phyloP scores from a whole-genome alignment of 768 basidiomycete species.

The Epithele typhae region DNA sequence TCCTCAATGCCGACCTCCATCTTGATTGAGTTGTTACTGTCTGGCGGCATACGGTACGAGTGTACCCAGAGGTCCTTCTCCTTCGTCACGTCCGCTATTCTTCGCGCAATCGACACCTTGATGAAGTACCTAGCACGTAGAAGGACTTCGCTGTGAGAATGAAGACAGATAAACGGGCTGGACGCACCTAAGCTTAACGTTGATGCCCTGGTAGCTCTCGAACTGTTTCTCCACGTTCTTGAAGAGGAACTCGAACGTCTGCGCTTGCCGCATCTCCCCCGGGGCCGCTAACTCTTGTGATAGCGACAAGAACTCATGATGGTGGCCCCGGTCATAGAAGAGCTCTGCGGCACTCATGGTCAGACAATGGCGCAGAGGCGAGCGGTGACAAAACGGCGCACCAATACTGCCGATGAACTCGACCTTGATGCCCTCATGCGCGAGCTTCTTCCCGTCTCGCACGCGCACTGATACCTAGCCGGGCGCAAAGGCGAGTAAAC shows the following conservation, averaged over 20 bases:
- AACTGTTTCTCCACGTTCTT: constrained; percentile 99
- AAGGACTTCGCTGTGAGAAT: neutral
- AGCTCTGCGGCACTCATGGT: constrained; percentile 45
- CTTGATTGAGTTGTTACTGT: constrained; percentile 97
- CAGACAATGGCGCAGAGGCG: too few relatives aligned
- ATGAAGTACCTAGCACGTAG: constrained; percentile 71
- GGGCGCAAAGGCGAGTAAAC: neutral
- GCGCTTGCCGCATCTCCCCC: constrained; percentile 95
- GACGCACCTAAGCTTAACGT: constrained; percentile 89
- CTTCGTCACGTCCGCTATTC: constrained; percentile 91
- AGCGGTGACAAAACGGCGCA: too few relatives aligned
- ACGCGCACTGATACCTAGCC: constrained; percentile 78
- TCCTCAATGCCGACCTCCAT: constrained; percentile 99
- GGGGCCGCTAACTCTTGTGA: constrained; percentile 94
- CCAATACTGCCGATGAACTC: constrained; percentile 97
- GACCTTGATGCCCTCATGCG: constrained; percentile 96
- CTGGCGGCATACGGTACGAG: constrained; percentile 97
- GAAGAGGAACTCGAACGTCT: constrained; percentile 95
- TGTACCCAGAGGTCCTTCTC: constrained; percentile 98
- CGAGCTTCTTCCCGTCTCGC: constrained; percentile 90
- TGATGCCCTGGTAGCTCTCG: constrained; percentile 97
- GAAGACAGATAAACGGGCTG: constrained; percentile 8
- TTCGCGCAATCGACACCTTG: constrained; percentile 83
- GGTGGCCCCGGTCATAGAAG: constrained; percentile 97
- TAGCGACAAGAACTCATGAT: constrained; percentile 95